Evolutionary conservation across 83 land plant genomes (phyloP).

Genomic region (Thuja plicata): DNA sequence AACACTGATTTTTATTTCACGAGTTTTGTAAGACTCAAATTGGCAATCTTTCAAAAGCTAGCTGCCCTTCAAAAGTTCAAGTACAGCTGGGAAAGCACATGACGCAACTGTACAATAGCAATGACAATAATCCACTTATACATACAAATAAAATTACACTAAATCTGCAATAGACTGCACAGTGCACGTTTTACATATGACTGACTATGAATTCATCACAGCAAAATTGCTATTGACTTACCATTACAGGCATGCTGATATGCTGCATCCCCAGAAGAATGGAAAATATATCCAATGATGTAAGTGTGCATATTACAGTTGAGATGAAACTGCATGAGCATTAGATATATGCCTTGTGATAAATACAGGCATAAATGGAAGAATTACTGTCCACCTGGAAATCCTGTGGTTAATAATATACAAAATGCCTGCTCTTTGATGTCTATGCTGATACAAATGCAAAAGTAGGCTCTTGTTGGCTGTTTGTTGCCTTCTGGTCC

Average conservation of each 20-base stretch:
- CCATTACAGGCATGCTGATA: neutral
- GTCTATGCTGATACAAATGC: constrained; percentile 9
- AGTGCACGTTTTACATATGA: neutral
- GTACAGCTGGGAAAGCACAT: neutral
- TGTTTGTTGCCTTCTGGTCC: constrained; percentile 5
- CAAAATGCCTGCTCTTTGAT: neutral
- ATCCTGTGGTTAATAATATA: neutral
- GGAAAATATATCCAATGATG: neutral
- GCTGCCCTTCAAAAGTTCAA: neutral
- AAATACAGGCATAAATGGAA: neutral
- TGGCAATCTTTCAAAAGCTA: neutral
- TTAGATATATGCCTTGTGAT: constrained; percentile 4
- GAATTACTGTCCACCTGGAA: neutral
- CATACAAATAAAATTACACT: neutral
- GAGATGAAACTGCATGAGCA: constrained; percentile 5
- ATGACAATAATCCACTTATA: neutral
- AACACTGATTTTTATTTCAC: neutral
- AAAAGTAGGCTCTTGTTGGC: neutral
- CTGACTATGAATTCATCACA: neutral
- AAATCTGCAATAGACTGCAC: neutral
- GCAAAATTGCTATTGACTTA: neutral
- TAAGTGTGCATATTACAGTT: neutral
- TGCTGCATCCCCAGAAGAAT: constrained; percentile 1
- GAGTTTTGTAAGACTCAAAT: neutral
- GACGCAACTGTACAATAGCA: constrained; percentile 8